phyloP scores from a whole-genome alignment of 1,284 basidiomycete species.

The Exobasidium rhododendri region DNA sequence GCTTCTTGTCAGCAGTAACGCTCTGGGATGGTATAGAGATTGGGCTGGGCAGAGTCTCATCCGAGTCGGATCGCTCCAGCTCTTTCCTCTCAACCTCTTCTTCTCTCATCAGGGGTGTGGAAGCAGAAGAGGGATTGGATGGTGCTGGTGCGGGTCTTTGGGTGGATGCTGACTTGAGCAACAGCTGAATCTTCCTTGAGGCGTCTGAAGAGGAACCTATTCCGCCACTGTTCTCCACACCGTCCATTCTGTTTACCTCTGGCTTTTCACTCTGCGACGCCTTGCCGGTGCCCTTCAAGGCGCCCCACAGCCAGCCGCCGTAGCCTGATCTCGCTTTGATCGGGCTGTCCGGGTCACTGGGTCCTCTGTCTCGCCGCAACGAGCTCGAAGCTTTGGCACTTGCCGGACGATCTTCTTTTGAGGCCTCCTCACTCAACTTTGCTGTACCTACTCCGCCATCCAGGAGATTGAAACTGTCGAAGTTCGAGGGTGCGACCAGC shows the following conservation, averaged over 20 bases:
- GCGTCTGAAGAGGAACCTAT: constrained; percentile 25
- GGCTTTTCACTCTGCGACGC: background rate
- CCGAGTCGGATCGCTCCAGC: constrained; percentile 20
- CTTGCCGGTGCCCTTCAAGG: constrained; percentile 15
- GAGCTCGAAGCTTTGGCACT: background rate
- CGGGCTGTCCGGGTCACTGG: constrained; percentile 13
- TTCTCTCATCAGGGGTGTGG: background rate
- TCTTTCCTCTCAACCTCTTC: background rate
- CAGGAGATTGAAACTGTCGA: constrained; percentile 20
- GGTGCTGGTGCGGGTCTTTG: background rate
- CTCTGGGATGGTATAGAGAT: constrained; percentile 37
- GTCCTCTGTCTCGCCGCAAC: background rate
- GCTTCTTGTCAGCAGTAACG: background rate
- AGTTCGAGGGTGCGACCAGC: constrained; percentile 33
- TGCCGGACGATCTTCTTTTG: background rate
- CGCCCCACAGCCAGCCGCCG: constrained; percentile 35
- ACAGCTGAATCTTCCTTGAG: constrained; percentile 37
- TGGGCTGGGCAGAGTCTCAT: constrained; percentile 28
- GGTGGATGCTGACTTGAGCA: constrained; percentile 19
- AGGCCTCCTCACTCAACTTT: background rate
- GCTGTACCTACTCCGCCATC: background rate
- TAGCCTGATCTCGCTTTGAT: constrained; percentile 9
- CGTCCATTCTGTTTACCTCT: background rate
- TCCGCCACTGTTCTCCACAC: background rate
- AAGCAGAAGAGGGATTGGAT: background rate